Base-by-base conservation (phyloP, 306 rosid genomes). In the Cucurbita ficifolia region DNA sequence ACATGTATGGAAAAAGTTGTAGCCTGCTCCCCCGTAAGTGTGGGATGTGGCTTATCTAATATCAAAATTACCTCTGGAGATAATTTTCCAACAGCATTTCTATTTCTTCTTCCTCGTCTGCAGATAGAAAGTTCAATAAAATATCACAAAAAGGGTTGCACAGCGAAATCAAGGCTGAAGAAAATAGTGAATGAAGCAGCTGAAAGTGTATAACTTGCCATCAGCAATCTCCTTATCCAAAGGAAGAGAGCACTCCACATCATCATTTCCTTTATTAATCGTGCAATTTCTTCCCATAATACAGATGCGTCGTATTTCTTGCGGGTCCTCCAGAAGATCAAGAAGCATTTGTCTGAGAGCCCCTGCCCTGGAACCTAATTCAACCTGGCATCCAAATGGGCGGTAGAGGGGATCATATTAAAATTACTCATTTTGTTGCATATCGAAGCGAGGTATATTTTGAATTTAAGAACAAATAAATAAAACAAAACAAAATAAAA, bases 61-160 rank as follows among this genome's bases (percentile, higher is more conserved):
- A 67, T 8, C 48, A 45, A 60, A 50, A 10, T 78, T 81, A 95
- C 99, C 99, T 89, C 88, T 88, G 97, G 48, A 95, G 97, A 83
- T 88, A 95, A 87, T 91, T 95, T 88, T 95, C 99, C 86, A 95
- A 81, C 74, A 95, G 97, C 99, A 95, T 95, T 84, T 95, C 99
- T 57, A 95, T 91, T 84, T 95, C 99, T 88, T 95, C 99, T 81
- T 91, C 99, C 81, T 95, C 99, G 71, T 89, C 99, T 95, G 85
- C 81, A 85, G 55, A 79, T 59, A 79, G 70, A 73, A 72, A 80
- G 73, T 77, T 24, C 58, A 77, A 77, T 72, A 39, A 11, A 70
- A 75, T 65, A 72, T 73, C 76, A 69, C 72, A 74, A 74, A 35
- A 60, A 39, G 19, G 40, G 22, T 54, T 29, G n/a, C 72, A 43